Base-by-base conservation (phyloP, 2,329 filamentous ascomycete genomes). In the Penicillium sp. region DNA sequence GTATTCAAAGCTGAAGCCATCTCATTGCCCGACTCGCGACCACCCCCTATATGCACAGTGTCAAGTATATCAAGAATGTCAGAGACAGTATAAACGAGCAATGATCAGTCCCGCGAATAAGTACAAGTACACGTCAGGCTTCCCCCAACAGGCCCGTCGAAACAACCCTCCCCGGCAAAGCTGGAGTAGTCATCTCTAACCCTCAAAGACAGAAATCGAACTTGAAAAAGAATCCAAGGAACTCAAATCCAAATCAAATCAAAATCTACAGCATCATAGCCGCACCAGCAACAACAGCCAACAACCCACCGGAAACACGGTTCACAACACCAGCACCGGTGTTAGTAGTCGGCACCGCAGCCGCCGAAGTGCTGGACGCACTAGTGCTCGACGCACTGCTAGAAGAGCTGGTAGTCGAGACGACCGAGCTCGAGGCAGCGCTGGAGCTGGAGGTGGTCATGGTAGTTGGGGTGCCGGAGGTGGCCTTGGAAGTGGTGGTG, bases 221-320 rank as follows among this genome's bases (percentile, higher is more conserved):
- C 8, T 28, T 6, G 25, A 28, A 28, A 28, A 28, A n/a, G 17
- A 15, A 20, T 42, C 39, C 39, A 20, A 7, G 25, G 4, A 28
- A 28, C 25, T 28, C 25, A 28, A 28, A 28, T 28, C 14, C 17
- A 14, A 39, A 54, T 14, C 8, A 37, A 12, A 37, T 5, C 8
- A 52, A 20, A 37, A 35, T 63, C 71, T 76, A 79, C 63, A 78
- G 50, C 54, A 77, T 57, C 35, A 71, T 74, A 54, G 75, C 59
- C 31, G 67, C 69, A 60, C 70, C 76, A 43, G 75, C 65, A 22
- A 73, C 71, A 52, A 75, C 55, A 47, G 73, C 76, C 55, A 77
- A 49, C 66, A 78, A 62, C 49, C 72, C 69, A 49, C 71, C 71
- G 22, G 76, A 75, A 22, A 75, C 72, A 41, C 71, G 71, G 67